A percentile compares a stretch with the other conserved stretches of the same genome.
Evolutionary conservation across 176 grass and related monocot genomes (phyloP).

Genomic region (Ampelocalamus luodianensis): DNA sequence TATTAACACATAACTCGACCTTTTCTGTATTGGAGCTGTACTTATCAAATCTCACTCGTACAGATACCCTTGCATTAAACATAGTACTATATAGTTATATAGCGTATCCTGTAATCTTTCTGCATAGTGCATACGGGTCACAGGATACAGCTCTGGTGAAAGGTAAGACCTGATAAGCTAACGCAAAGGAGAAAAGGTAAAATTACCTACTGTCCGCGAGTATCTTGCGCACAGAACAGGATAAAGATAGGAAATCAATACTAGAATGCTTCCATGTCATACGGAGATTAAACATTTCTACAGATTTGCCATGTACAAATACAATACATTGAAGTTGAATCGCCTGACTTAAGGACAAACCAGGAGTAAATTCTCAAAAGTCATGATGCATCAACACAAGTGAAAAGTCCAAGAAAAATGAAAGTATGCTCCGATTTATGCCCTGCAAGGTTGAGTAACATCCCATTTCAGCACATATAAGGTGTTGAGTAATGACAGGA

Average conservation of each 20-base stretch:
- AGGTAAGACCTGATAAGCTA: neutral
- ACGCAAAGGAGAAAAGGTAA: neutral
- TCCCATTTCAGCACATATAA: neutral
- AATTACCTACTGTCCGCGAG: neutral
- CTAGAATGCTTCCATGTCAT: neutral
- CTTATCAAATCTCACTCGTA: constrained; percentile 18
- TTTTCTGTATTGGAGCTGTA: constrained; percentile 11
- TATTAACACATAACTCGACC: neutral
- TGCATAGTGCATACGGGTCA: neutral
- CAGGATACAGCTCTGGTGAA: neutral
- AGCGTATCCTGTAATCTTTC: neutral
- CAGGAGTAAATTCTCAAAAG: neutral
- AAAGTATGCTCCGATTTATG: neutral
- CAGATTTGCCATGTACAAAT: constrained; percentile 11
- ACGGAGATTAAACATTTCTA: neutral
- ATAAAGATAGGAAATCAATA: neutral
- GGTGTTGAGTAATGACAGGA: neutral
- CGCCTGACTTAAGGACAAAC: neutral
- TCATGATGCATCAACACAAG: neutral
- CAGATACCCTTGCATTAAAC: neutral
- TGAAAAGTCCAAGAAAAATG: neutral
- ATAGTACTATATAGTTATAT: neutral
- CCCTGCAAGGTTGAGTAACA: neutral
- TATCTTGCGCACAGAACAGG: neutral
- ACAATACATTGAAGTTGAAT: neutral